These are phyloP conservation scores for Thalassiosira allenii DNA, from an alignment of 352 stramenopile genomes.

Conservation along the genomic window DNA sequence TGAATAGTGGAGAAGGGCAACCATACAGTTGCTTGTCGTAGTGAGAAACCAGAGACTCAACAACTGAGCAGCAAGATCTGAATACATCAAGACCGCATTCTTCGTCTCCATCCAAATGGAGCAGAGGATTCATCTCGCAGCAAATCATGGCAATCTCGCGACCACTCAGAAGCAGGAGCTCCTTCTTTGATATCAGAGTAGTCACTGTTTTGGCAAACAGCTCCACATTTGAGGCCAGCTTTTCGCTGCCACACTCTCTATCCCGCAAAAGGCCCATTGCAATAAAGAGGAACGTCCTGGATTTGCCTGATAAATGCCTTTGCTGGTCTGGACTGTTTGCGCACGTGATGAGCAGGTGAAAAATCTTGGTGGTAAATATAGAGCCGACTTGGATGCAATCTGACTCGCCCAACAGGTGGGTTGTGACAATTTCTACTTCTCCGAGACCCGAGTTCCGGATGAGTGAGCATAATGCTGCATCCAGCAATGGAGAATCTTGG, in stretches of 20 bases:
- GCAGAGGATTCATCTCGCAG: slow-evolving; percentile 59
- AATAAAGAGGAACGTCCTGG: slow-evolving; percentile 38
- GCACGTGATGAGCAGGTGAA: slow-evolving; percentile 47
- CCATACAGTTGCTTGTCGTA: slow-evolving; percentile 80
- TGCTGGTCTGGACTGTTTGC: slow-evolving; percentile 44
- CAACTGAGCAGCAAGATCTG: slow-evolving; percentile 61
- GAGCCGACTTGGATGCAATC: not conserved
- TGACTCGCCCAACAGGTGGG: slow-evolving; percentile 11
- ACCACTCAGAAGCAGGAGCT: slow-evolving; percentile 66
- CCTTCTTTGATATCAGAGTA: slow-evolving; percentile 65
- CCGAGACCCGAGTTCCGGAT: slow-evolving; percentile 31
- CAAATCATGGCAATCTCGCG: slow-evolving; percentile 73
- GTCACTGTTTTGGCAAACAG: slow-evolving; percentile 53
- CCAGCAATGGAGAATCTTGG: slow-evolving; percentile 30
- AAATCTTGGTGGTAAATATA: slow-evolving; percentile 49
- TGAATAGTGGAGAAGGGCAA: slow-evolving; percentile 66
- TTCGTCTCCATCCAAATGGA: slow-evolving; percentile 22
- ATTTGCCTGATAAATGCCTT: slow-evolving; percentile 33
- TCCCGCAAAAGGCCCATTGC: slow-evolving; percentile 40
- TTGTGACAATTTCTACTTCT: slow-evolving; percentile 20
- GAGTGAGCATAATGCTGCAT: slow-evolving; percentile 54
- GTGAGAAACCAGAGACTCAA: slow-evolving; percentile 70
- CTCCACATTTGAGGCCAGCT: slow-evolving; percentile 22
- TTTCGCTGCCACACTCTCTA: not conserved
- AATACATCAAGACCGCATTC: slow-evolving; percentile 50